Evolutionary conservation across 2,329 filamentous ascomycete species (phyloP).

Genomic region (Periconia digitata): DNA sequence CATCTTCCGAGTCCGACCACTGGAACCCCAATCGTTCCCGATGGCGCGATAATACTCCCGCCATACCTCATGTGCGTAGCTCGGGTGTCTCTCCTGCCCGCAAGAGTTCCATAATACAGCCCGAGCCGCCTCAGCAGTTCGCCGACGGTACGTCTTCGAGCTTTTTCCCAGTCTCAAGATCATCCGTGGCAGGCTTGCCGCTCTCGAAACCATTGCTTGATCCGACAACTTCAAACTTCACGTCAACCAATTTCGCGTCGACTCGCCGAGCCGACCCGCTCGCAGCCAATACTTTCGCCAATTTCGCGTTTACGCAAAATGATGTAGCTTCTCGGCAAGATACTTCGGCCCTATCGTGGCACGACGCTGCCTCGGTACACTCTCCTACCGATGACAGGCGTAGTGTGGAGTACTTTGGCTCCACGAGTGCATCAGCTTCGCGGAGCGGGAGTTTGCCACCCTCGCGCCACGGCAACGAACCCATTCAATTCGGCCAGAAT

Average conservation of each 20-base stretch:
- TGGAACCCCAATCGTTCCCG: conserved; percentile 59
- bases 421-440: conserved; percentile 50
- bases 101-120: conserved; percentile 41
- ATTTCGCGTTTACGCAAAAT: conserved; percentile 33
- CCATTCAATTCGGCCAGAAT: conserved; percentile 35
- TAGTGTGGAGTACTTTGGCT: conserved; percentile 48
- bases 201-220: conserved; percentile 34
- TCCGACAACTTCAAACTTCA: conserved; percentile 35
- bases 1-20: conserved; percentile 67
- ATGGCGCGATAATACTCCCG: conserved; percentile 57
- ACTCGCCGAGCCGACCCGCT: conserved; percentile 33
- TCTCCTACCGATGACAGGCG: conserved; percentile 48
- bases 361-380: conserved; percentile 36
- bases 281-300: conserved; percentile 32
- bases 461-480: conserved; percentile 54
- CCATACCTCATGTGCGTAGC: conserved; percentile 36
- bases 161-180: conserved; percentile 30
- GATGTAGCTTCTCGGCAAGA: conserved; percentile 33
- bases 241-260: conserved; percentile 33
- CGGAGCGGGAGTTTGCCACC: conserved; percentile 59
- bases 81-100: conserved; percentile 42
- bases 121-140: conserved; percentile 36
- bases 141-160: conserved; percentile 27
- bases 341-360: conserved; percentile 35
- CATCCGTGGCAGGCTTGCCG: conserved; percentile 21